Base-by-base conservation (phyloP, 2,329 filamentous ascomycete species). In the Trichoderma simmonsii region DNA sequence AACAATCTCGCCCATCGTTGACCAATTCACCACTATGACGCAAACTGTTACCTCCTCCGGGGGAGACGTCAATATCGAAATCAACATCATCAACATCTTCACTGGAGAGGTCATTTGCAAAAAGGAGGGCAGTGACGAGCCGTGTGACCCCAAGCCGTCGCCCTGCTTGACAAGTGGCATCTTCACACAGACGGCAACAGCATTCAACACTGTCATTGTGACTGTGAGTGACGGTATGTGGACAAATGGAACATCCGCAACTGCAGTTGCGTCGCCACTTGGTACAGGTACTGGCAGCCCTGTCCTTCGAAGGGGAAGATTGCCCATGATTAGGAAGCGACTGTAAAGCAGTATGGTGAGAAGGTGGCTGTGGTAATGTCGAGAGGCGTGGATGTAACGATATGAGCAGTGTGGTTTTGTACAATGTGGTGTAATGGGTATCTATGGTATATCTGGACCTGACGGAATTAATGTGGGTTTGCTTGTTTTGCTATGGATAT, bases 181-280 rank as follows among this genome's bases (percentile, higher is more conserved):
- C 26, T 79, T 77, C 6, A 81, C 80, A 30, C 79, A 77, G 56
- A 77, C 81, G 28, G 73, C 77, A 12, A 82, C 81, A 15, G 75
- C 79, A 39, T 83, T 80, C 74, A 82, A 82, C 75, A 83, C 81
- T 1, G 75, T 82, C n/a, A 72, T 77, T 18, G 76, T 79, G 71
- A 82, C 80, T 6, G 75, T 80, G 18, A 63, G 59, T 4, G 3
- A 15, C 2, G 63, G 64, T 9, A 63, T 56, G 21, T 64, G 70
- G 57, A 26, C 59, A 4, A 72, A 72, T 51, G 57, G 39, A 14
- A 72, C 64, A 24, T 24, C 48, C 12, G 34, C 70, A 2, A 62
- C 70, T 60, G 63, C 30, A 24, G 70, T 34, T 57, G 32, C 64
- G 3, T 57, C 34, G 26, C 70, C 70, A 3, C 51, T 51, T 28